phyloP scores from a whole-genome alignment of 768 basidiomycete species.

The Neoboletus subvelutipes region DNA sequence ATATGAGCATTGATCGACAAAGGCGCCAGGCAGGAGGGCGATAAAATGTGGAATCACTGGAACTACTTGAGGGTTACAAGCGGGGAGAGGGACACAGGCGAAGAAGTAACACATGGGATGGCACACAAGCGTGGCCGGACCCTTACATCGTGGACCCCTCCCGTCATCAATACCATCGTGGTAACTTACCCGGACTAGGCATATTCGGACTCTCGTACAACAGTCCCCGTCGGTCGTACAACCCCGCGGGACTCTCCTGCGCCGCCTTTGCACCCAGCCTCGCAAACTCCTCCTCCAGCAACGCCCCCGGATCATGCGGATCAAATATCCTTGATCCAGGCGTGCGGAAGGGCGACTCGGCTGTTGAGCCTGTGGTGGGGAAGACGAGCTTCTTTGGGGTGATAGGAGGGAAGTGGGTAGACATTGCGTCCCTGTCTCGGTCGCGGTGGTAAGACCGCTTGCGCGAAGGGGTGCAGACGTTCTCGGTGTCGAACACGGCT shows the following conservation, averaged over 20 bases:
- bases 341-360: slow-evolving; percentile 49
- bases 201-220: slow-evolving; percentile 75
- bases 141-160: background rate
- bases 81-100: background rate
- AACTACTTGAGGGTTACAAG: background rate
- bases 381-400: slow-evolving; percentile 47
- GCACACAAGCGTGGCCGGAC: background rate
- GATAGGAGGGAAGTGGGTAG: slow-evolving; percentile 33
- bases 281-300: slow-evolving; percentile 73
- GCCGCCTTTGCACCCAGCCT: slow-evolving; percentile 43
- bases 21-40: background rate
- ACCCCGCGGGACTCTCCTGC: slow-evolving; percentile 63
- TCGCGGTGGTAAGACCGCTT: slow-evolving; percentile 37
- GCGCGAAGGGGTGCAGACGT: slow-evolving; percentile 47
- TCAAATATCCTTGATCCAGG: slow-evolving; percentile 56
- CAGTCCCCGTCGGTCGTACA: slow-evolving; percentile 60
- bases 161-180: slow-evolving; percentile 50
- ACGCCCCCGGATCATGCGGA: slow-evolving; percentile 65
- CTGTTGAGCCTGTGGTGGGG: slow-evolving; percentile 24
- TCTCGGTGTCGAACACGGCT: slow-evolving; percentile 35
- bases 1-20: slow-evolving; percentile 1
- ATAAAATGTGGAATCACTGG: background rate
- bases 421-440: slow-evolving; percentile 19
- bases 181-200: slow-evolving; percentile 54
- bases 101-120: background rate